Evolutionary conservation across 2,329 filamentous ascomycete genomes (phyloP).

Genomic region (Calonectria ilicicola): DNA sequence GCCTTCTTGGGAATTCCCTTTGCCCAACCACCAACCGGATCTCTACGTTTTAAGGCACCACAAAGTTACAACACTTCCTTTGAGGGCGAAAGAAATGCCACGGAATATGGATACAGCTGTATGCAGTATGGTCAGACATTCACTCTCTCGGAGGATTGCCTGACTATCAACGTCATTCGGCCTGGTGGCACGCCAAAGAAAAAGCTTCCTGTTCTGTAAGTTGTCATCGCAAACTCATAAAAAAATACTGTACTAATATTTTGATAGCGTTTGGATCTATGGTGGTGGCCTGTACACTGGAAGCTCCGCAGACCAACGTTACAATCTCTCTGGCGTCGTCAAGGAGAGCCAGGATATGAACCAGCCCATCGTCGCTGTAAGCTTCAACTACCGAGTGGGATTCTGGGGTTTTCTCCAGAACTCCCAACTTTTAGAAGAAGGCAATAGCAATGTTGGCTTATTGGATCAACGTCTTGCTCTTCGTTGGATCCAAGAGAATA

Average conservation of each 20-base stretch:
- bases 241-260: slow-evolving; percentile 37
- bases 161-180: slow-evolving; percentile 56
- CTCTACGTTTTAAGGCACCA: slow-evolving; percentile 52
- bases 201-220: slow-evolving; percentile 51
- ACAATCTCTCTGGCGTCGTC: slow-evolving; percentile 52
- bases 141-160: slow-evolving; percentile 62
- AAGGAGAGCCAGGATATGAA: slow-evolving; percentile 62
- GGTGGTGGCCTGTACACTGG: slow-evolving; percentile 66
- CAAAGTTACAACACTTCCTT: slow-evolving; percentile 48
- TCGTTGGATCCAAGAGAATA: slow-evolving; percentile 66
- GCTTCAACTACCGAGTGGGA: slow-evolving; percentile 65
- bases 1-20: slow-evolving; percentile 55
- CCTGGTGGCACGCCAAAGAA: slow-evolving; percentile 48
- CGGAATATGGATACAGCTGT: slow-evolving; percentile 57
- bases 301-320: slow-evolving; percentile 61
- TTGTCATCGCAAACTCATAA: rapidly evolving
- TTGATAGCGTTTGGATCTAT: slow-evolving; percentile 65
- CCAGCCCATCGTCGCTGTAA: slow-evolving; percentile 65
- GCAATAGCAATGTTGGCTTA: slow-evolving; percentile 61
- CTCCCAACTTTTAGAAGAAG: slow-evolving; percentile 54
- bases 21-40: slow-evolving; percentile 52
- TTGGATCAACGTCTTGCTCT: slow-evolving; percentile 62
- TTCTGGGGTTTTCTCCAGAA: slow-evolving; percentile 67
- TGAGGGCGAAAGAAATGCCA: slow-evolving; percentile 52
- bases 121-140: slow-evolving; percentile 58